phyloP scores from a whole-genome alignment of 2,329 filamentous ascomycete species.

The Aspergillus glaucus region DNA sequence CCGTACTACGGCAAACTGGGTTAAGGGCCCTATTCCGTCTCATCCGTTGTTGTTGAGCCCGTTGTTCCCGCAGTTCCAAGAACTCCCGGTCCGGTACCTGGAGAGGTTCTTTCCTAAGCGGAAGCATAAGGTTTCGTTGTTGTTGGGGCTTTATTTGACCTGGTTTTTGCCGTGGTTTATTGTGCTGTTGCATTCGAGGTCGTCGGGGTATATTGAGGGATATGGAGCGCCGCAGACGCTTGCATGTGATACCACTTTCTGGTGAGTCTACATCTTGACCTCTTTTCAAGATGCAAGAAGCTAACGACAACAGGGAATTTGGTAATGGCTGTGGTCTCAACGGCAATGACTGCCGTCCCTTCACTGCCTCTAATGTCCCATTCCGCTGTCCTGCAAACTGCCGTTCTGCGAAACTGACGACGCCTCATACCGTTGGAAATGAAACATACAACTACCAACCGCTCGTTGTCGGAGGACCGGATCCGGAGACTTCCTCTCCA shows the following conservation, averaged over 20 bases:
- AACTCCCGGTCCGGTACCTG: constrained; percentile 39
- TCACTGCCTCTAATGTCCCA: constrained; percentile 45
- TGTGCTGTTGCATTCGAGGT: constrained; percentile 40
- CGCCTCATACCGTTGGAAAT: constrained; percentile 48
- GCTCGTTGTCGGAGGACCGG: constrained; percentile 48
- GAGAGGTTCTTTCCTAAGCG: constrained; percentile 41
- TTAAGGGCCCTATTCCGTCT: constrained; percentile 44
- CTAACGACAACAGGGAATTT: constrained; percentile 23
- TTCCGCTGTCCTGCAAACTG: constrained; percentile 55
- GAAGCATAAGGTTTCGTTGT: constrained; percentile 38
- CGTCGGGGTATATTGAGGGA: constrained; percentile 43
- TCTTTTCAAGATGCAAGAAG: background rate
- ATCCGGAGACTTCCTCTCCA: constrained; percentile 27
- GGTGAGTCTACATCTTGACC: constrained; percentile 25
- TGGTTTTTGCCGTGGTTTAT: constrained; percentile 46
- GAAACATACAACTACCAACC: constrained; percentile 46
- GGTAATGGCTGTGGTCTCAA: constrained; percentile 49
- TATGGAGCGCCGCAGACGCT: constrained; percentile 42
- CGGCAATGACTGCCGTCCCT: constrained; percentile 51
- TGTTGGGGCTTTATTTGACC: constrained; percentile 37
- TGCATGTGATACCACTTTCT: constrained; percentile 42
- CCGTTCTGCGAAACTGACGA: constrained; percentile 39
- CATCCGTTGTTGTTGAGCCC: constrained; percentile 41
- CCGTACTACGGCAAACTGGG: constrained; percentile 39
- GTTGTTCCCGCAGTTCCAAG: constrained; percentile 41